Evolutionary conservation across 768 basidiomycete genomes (phyloP), one percentile per base, ranked within the genome.

Genomic region (Trametes meyenii): DNA sequence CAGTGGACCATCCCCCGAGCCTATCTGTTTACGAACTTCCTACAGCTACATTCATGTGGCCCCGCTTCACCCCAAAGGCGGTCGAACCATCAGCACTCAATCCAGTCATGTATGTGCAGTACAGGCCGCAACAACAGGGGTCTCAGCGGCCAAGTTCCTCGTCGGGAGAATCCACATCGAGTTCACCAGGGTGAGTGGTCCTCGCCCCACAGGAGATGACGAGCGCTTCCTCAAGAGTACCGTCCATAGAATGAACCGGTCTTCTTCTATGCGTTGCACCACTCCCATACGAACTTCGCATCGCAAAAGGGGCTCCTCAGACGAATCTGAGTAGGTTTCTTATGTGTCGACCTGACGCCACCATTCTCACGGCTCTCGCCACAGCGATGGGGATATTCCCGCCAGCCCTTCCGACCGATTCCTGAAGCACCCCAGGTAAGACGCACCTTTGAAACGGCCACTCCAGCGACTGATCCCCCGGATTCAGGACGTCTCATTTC

Each of bases 1-100:
- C 50, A 19, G n/a, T 29, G 5, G 23, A 54, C 7, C 53, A n/a
- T 10, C 56, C 56, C 4, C 50, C 48, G 2, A 58, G 53, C 14
- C 49, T 67, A 3, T 65, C 67, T 5, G 50, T 67, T 5, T 67
- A 67, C 29, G 61, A 65, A 19, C 53, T 55, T 0, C 67, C 64
- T 2, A 65, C 64, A 13, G 67, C 67, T 0, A 65, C 67, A 11
- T 67, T 58, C 56, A 61, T 58, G 48, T 67, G 67, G 67, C 59
- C 67, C 13, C 63, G 63, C 19, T 65, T 60, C 55, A 52, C 55
- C 21, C 61, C 63, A 17, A 56, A 40, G 33, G 48, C 35, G 1
- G 36, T 35, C 2, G 38, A 24, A n/a, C 61, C 46, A 17, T 38
- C 38, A 10, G 39, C 45, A 1, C 44, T 26, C 17, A 35, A 44